Conservation (phyloP, 345 rosid species). For the Tarenaya hassleriana region DNA sequence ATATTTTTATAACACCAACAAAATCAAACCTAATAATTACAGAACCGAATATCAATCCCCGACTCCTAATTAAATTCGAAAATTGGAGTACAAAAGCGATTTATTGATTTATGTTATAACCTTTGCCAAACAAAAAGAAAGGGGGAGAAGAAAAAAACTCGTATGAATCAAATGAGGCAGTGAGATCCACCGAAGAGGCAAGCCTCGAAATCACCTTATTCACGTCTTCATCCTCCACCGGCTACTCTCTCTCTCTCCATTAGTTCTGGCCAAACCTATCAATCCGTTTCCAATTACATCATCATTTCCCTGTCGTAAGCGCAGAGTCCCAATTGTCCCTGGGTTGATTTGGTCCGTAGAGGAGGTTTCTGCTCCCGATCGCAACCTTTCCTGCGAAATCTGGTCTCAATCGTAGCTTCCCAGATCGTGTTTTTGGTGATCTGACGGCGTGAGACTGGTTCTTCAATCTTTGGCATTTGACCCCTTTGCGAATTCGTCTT, state of each 20-base stretch:
- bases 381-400: conserved; percentile 9
- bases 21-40: too few relatives aligned
- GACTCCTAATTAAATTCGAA: too few relatives aligned
- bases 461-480: neutral
- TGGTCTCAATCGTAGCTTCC: conserved; percentile 19
- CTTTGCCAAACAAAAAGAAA: too few relatives aligned
- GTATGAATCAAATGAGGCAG: too few relatives aligned
- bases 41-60: too few relatives aligned
- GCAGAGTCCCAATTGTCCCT: neutral
- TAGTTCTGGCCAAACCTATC: neutral
- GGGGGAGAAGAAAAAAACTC: too few relatives aligned
- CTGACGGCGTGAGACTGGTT: conserved; percentile 10
- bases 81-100: too few relatives aligned
- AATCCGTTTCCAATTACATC: neutral
- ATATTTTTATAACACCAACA: too few relatives aligned
- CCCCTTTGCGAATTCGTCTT: conserved; percentile 8
- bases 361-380: conserved; percentile 14
- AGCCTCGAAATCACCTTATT: too few relatives aligned
- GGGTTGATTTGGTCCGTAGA: conserved; percentile 15
- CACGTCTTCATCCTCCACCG: too few relatives aligned
- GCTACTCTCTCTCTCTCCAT: neutral
- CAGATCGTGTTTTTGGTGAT: conserved; percentile 20
- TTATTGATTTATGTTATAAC: too few relatives aligned
- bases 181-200: too few relatives aligned
- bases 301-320: neutral